Conservation (phyloP, 345 rosid species). For the Angophora floribunda region DNA sequence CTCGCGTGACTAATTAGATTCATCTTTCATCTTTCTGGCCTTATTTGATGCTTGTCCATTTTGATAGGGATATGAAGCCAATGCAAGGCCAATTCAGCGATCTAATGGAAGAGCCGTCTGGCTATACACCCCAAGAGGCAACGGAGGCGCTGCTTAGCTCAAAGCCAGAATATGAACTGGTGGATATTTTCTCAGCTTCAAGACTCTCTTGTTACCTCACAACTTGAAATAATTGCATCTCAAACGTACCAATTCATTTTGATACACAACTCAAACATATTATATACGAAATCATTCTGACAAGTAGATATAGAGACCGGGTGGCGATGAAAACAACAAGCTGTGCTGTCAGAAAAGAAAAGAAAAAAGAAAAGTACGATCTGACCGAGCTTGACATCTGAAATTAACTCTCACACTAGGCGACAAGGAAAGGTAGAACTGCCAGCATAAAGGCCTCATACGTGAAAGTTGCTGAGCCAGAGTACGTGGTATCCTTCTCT, state of each 20-base stretch:
- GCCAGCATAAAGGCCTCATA: slow-evolving; percentile 87
- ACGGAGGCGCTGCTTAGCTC: background rate
- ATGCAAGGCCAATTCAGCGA: slow-evolving; percentile 61
- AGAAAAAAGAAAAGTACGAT: background rate
- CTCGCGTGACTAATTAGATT: background rate
- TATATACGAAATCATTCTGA: background rate
- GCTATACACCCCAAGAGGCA: slow-evolving; percentile 13
- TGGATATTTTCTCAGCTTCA: background rate
- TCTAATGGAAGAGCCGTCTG: slow-evolving; percentile 29
- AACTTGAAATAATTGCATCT: background rate
- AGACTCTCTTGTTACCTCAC: background rate
- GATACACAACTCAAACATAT: background rate
- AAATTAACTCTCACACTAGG: background rate
- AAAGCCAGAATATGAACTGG: too few relatives aligned
- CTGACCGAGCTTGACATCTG: background rate
- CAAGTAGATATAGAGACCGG: background rate
- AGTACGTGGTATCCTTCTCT: slow-evolving; percentile 61
- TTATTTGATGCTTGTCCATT: background rate
- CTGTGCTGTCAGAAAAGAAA: background rate
- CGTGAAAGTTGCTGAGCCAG: slow-evolving; percentile 77
- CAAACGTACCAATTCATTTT: background rate
- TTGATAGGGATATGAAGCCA: slow-evolving; percentile 42
- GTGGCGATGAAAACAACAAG: background rate
- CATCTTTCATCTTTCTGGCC: background rate
- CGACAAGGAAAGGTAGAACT: slow-evolving; percentile 84